Base-by-base conservation (phyloP, 208 protist species). In the Crithidia brevicula region DNA sequence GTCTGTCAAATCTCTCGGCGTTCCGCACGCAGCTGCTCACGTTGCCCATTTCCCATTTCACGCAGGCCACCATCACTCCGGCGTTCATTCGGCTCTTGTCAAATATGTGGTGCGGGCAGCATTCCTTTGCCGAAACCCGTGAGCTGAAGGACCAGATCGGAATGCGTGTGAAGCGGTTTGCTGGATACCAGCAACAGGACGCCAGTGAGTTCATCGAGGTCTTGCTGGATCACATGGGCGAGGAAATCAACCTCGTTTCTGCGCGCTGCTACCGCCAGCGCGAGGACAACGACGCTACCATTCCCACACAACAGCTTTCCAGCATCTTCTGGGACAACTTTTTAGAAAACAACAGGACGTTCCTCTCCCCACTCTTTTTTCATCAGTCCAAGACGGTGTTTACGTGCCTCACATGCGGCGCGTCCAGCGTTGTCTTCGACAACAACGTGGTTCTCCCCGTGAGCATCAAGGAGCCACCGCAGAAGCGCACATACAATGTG, bases 161-260 rank as follows among this genome's bases (percentile, higher is more conserved):
- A 4, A 46, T 67, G 20, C 59, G 62, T 13, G 74, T 71, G 47
- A 72, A 71, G 27, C 90, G 86, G 15, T 97, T 95, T 66, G 69
- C 83, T 16, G 74, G 82, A 0, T 86, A 87, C 61, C 76, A 92
- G 18, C 93, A 97, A 71, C 89, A 97, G 46, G 93, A 97, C 70
- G 77, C 91, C 34, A 90, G 77, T 40, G 91, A 97, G 80, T 92
- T 96, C 33, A 79, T 98, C 47, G 89, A 96, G 30, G 83, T 94
- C 7, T 72, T 98, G 8, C 82, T 98, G 28, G 93, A 97, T 78
- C 74, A 77, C 38, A 74, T 98, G 51, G 83, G 91, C 51, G 94
- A 98, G 76, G 95, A 98, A 74, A 74, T 97, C 40, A 98, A 98
- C 74, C 52, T 64, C 10, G 79, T 93, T 25, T 70, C 73, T 13